phyloP scores from a whole-genome alignment of 768 basidiomycete species.

The Lyophyllum atratum region DNA sequence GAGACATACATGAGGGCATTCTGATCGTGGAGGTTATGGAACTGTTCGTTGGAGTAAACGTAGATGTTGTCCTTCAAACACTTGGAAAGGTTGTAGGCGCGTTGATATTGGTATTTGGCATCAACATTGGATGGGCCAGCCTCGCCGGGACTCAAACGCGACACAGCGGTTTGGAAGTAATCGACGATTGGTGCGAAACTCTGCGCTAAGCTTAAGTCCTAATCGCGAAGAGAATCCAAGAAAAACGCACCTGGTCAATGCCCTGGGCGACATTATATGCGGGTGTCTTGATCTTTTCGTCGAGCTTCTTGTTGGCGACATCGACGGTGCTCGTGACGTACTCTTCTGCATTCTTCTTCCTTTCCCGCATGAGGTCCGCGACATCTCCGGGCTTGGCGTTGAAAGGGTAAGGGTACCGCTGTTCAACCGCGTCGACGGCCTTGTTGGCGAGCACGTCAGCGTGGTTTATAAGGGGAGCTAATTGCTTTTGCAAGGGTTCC shows the following conservation, averaged over 20 bases:
- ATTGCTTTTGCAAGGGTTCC: slow-evolving; percentile 62
- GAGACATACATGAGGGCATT: slow-evolving; percentile 60
- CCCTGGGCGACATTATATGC: slow-evolving; percentile 63
- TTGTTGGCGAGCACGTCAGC: slow-evolving; percentile 73
- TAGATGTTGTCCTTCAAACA: slow-evolving; percentile 64
- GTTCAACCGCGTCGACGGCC: slow-evolving; percentile 72
- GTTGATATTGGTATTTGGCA: slow-evolving; percentile 77
- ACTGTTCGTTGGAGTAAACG: slow-evolving; percentile 68
- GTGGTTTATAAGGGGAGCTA: slow-evolving; percentile 65
- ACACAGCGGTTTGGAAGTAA: too few species aligned
- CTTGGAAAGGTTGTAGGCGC: slow-evolving; percentile 65
- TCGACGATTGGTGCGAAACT: slow-evolving; percentile 76
- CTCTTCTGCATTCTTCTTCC: slow-evolving; percentile 54
- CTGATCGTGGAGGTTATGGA: slow-evolving; percentile 70
- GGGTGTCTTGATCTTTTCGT: slow-evolving; percentile 64
- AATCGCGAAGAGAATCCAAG: slow-evolving; percentile 10
- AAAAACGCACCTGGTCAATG: slow-evolving; percentile 66
- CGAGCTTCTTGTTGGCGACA: slow-evolving; percentile 34
- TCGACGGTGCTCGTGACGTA: slow-evolving; percentile 52
- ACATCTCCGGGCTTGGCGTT: slow-evolving; percentile 74
- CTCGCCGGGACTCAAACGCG: too few species aligned
- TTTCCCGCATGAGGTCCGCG: slow-evolving; percentile 55
- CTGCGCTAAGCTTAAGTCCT: slow-evolving; percentile 33
- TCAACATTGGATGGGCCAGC: slow-evolving; percentile 49
- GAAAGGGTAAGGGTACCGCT: slow-evolving; percentile 77